Base-by-base conservation (phyloP, 2,329 filamentous ascomycete species). In the Penicillium sp. region DNA sequence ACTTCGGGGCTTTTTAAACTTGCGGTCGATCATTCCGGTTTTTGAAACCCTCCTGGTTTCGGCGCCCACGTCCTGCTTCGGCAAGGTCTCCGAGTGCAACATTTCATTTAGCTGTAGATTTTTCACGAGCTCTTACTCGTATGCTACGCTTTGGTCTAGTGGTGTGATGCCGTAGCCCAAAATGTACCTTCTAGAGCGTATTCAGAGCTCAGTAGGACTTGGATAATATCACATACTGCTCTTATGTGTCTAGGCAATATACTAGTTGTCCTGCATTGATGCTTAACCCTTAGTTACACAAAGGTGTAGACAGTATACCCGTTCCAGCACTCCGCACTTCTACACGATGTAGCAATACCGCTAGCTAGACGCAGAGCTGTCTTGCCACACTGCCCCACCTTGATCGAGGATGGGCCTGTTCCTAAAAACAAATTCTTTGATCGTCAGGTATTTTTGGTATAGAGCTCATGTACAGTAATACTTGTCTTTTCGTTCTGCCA, bases 1-100 rank as follows among this genome's bases (percentile, higher is more conserved):
- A 55, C 49, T 62, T 59, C 39, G 44, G 50, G 42, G 50, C 27
- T 32, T 47, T 39, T 47, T 10, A 34, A 56, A 47, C 34, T 54
- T 59, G 46, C 36, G 54, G 43, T 52, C 43, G 43, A 52, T 47
- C 34, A 39, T 44, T 44, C 31, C 39, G 39, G 16, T 34, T 49
- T 39, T 49, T 31, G 24, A 27, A 27, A 27, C 24, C 6, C 39
- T 34, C 29, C 39, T 36, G 18, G 18, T 42, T 34, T 39, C 47
- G 39, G 39, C 18, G 13, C 10, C 18, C 18, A 27, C 18, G 27
- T 49, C 38, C 47, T 49, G 7, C 22, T 18, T n/a, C 27, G 47
- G 39, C 14, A 43, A 16, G 27, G 31, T 44, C 40, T 50, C 21
- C n/a, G 38, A 10, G 21, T 40, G 39, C 21, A 40, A 43, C 29